These are phyloP conservation scores for Claviceps maximensis DNA, from an alignment of 2,329 filamentous ascomycete genomes.

Conservation along the genomic window DNA sequence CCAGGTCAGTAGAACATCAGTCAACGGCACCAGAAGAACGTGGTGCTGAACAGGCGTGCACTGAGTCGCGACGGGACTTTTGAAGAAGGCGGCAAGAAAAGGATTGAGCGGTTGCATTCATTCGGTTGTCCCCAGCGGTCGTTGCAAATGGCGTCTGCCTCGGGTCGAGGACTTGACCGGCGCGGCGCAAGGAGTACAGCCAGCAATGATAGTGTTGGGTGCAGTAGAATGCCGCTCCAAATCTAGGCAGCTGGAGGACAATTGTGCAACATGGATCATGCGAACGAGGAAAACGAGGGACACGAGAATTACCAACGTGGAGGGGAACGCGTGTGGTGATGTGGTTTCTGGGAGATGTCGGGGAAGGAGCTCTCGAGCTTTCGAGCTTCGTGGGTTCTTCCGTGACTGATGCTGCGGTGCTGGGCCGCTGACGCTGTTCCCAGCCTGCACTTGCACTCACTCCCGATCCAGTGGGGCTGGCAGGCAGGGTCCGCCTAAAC, in stretches of 20 bases:
- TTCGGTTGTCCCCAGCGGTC: constrained; percentile 19
- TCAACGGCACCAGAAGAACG: constrained; percentile 85
- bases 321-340: neutral
- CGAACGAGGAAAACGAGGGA: neutral
- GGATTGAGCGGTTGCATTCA: constrained; percentile 96
- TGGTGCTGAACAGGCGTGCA: constrained; percentile 86
- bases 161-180: constrained; percentile 9
- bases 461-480: neutral
- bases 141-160: constrained; percentile 17
- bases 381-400: neutral
- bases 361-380: neutral
- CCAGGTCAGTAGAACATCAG: constrained; percentile 77
- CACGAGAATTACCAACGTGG: neutral
- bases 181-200: neutral
- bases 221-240: neutral
- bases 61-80: constrained; percentile 82
- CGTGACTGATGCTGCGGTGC: neutral
- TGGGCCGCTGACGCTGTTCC: too few species aligned
- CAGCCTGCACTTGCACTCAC: too few species aligned
- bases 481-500: too few species aligned
- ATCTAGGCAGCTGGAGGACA: neutral
- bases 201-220: neutral
- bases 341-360: neutral
- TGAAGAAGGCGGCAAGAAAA: constrained; percentile 97
- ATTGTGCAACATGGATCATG: neutral